phyloP scores from a whole-genome alignment of 2,329 filamentous ascomycete species.

The Byssochlamys sp. region DNA sequence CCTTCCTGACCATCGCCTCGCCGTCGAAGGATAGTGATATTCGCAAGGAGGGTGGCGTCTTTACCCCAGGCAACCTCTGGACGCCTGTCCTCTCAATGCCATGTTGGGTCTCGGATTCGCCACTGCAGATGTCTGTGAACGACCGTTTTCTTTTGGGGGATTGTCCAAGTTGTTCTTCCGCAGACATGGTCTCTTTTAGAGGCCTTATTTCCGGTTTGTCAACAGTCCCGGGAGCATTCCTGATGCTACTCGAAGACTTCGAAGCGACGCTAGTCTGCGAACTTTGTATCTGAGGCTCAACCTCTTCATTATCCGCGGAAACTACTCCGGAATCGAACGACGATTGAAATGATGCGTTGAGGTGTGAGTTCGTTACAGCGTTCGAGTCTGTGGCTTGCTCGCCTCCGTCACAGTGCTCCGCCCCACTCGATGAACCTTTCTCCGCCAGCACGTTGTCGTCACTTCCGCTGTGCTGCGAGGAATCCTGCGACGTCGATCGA shows the following conservation, averaged over 20 bases:
- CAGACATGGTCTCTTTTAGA: slow-evolving; percentile 5
- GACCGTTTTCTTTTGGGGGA: slow-evolving; percentile 27
- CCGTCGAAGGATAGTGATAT: slow-evolving; percentile 35
- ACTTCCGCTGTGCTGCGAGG: slow-evolving; percentile 17
- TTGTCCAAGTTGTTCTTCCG: slow-evolving; percentile 13
- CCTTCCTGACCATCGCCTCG: slow-evolving; percentile 28
- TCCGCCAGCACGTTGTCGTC: slow-evolving; percentile 22
- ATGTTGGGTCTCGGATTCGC: slow-evolving; percentile 5
- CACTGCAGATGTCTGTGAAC: slow-evolving; percentile 18
- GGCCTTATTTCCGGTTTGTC: slow-evolving; percentile 8
- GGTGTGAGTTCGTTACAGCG: slow-evolving; percentile 12
- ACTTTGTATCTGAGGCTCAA: slow-evolving; percentile 14
- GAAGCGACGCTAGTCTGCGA: slow-evolving; percentile 25
- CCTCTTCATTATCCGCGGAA: slow-evolving; percentile 19
- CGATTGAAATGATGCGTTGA: slow-evolving; percentile 15
- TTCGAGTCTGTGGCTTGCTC: slow-evolving; percentile 8
- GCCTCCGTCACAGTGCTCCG: slow-evolving; percentile 17
- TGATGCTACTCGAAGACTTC: slow-evolving; percentile 16
- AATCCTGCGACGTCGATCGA: slow-evolving; percentile 18
- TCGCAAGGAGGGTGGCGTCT: slow-evolving; percentile 30
- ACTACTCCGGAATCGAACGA: slow-evolving; percentile 15
- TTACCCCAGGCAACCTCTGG: slow-evolving; percentile 11
- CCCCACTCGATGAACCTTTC: slow-evolving; percentile 19
- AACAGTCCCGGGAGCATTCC: slow-evolving; percentile 12
- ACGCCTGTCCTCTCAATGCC: slow-evolving; percentile 8